phyloP scores from a whole-genome alignment of 352 stramenopile genomes.

The Blastocystis sp. region DNA sequence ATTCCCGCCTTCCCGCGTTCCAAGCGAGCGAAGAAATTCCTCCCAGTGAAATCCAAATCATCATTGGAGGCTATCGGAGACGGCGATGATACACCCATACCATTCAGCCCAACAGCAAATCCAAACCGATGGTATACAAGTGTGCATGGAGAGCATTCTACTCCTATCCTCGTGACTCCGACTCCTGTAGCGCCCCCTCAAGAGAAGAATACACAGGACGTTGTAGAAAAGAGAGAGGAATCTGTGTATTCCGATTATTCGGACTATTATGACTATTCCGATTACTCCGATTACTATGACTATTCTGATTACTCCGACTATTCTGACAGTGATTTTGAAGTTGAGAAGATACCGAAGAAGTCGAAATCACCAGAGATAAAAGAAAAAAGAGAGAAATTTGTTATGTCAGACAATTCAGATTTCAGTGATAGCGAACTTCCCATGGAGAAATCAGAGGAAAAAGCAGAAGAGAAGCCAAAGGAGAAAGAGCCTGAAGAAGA shows the following conservation, averaged over 20 bases:
- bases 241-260: not conserved
- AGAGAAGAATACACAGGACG: not conserved
- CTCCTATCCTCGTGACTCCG: not conserved
- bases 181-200: not conserved
- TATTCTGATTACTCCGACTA: not conserved
- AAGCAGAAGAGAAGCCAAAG: not conserved
- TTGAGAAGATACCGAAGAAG: slow-evolving; percentile 7
- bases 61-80: not conserved
- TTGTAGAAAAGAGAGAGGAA: not conserved
- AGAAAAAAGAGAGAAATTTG: not conserved
- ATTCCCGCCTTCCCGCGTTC: not conserved
- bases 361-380: too few species aligned
- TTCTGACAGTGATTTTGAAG: not conserved
- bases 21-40: not conserved
- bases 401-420: not conserved
- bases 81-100: not conserved
- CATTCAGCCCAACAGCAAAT: not conserved
- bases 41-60: not conserved
- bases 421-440: not conserved
- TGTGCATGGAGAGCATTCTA: not conserved
- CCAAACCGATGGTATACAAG: not conserved
- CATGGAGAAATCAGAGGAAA: not conserved
- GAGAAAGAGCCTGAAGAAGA: not conserved
- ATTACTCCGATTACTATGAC: slow-evolving; percentile 14
- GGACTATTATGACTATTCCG: not conserved